Evolutionary conservation across 2,329 filamentous ascomycete species (phyloP).

Genomic region (Trichoderma arundinaceum): DNA sequence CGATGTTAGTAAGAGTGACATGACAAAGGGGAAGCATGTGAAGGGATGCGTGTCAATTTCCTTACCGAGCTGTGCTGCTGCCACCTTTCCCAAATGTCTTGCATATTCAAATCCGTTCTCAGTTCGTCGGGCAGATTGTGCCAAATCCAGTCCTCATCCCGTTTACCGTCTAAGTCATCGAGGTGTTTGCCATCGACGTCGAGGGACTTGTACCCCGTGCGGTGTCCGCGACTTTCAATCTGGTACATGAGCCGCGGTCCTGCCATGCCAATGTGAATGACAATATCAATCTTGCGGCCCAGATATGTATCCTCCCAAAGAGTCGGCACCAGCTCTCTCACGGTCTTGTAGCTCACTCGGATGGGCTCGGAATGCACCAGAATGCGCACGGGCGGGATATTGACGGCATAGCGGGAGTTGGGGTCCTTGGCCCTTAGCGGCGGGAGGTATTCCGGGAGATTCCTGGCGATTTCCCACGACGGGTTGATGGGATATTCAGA

Average conservation of each 20-base stretch:
- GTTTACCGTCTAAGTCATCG: conserved; percentile 57
- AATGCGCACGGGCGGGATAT: conserved; percentile 61
- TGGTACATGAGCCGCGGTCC: conserved; percentile 67
- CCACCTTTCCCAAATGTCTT: conserved; percentile 64
- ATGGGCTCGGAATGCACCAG: conserved; percentile 70
- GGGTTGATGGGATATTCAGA: conserved; percentile 75
- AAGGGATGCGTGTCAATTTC: conserved; percentile 11
- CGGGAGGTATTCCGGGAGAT: conserved; percentile 69
- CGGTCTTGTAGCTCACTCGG: conserved; percentile 71
- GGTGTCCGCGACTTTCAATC: conserved; percentile 72
- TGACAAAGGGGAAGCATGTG: too few species aligned
- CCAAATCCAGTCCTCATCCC: conserved; percentile 59
- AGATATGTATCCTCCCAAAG: conserved; percentile 58
- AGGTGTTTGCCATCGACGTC: conserved; percentile 72
- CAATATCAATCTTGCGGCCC: conserved; percentile 60
- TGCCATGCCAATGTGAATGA: conserved; percentile 83
- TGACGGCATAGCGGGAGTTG: conserved; percentile 39
- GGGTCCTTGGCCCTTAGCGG: conserved; percentile 52
- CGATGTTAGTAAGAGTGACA: neutral
- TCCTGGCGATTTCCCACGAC: conserved; percentile 76
- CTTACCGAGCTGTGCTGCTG: conserved; percentile 56
- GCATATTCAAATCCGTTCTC: conserved; percentile 60
- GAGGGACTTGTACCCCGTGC: conserved; percentile 71
- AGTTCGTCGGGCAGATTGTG: conserved; percentile 61
- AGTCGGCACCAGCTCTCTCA: conserved; percentile 66